Conservation (phyloP, 2,329 filamentous ascomycete species). For the Mariannaea sp. region DNA sequence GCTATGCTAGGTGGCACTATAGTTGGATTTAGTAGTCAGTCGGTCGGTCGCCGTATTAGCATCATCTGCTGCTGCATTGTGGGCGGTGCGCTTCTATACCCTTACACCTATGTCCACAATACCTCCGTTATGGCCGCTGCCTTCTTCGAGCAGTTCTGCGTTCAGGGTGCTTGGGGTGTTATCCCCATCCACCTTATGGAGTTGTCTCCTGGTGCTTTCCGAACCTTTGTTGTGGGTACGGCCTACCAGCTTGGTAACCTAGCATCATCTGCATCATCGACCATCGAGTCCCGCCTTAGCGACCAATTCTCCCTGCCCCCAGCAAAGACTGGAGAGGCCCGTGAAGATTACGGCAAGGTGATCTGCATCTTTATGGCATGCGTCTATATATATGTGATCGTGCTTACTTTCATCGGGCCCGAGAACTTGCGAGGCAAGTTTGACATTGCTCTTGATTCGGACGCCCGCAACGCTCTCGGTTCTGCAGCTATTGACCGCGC, state of each 20-base stretch:
- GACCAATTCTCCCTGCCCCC: constrained; percentile 73
- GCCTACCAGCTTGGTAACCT: constrained; percentile 80
- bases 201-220: constrained; percentile 71
- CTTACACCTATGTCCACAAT: constrained; percentile 72
- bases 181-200: constrained; percentile 83
- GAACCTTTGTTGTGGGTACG: constrained; percentile 76
- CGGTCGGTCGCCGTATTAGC: constrained; percentile 69
- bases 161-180: constrained; percentile 77
- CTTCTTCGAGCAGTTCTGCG: constrained; percentile 83
- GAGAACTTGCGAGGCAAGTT: constrained; percentile 58
- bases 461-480: constrained; percentile 53
- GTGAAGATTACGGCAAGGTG: constrained; percentile 79
- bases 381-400: constrained; percentile 68
- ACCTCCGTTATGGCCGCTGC: constrained; percentile 74
- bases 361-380: constrained; percentile 92
- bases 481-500: constrained; percentile 40
- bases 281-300: constrained; percentile 76
- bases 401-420: constrained; percentile 66
- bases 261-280: constrained; percentile 69
- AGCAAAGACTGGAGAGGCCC: constrained; percentile 50
- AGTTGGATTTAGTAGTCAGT: constrained; percentile 70
- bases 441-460: constrained; percentile 54
- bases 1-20: constrained; percentile 70
- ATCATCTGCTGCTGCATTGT: constrained; percentile 67
- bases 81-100: constrained; percentile 80